Conservation (phyloP, 1,284 basidiomycete species). For the Boletus subluridellus region DNA sequence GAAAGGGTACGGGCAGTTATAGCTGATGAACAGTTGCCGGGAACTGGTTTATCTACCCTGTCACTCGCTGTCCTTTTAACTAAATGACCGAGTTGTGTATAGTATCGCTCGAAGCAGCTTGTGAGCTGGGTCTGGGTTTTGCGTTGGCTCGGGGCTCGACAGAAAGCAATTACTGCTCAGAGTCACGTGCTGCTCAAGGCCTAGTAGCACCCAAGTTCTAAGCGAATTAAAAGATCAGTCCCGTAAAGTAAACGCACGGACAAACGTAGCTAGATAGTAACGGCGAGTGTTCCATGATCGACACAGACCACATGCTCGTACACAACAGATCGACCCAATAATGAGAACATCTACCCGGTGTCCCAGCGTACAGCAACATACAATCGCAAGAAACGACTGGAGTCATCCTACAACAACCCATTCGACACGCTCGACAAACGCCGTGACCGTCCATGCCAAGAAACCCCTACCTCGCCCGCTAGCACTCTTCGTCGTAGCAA, state of each 20-base stretch:
- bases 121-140: background rate
- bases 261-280: background rate
- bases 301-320: background rate
- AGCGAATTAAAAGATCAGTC: no score
- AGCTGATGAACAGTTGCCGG: background rate
- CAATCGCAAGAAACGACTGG: background rate
- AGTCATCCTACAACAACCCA: background rate
- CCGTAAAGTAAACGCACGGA: background rate
- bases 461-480: background rate
- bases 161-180: no score
- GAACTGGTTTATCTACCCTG: background rate
- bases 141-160: background rate
- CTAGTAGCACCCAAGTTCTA: no score
- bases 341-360: background rate
- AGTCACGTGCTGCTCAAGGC: no score
- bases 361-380: background rate
- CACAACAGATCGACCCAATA: background rate
- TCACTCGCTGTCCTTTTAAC: background rate
- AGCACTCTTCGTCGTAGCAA: background rate
- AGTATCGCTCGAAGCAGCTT: background rate
- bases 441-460: background rate
- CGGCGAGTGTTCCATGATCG: background rate
- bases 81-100: background rate
- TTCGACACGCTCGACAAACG: background rate
- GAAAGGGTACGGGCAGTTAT: slow-evolving; percentile 40